These are phyloP conservation scores for Tulasnella sp. DNA, from an alignment of 768 basidiomycete genomes.

Conservation along the genomic window DNA sequence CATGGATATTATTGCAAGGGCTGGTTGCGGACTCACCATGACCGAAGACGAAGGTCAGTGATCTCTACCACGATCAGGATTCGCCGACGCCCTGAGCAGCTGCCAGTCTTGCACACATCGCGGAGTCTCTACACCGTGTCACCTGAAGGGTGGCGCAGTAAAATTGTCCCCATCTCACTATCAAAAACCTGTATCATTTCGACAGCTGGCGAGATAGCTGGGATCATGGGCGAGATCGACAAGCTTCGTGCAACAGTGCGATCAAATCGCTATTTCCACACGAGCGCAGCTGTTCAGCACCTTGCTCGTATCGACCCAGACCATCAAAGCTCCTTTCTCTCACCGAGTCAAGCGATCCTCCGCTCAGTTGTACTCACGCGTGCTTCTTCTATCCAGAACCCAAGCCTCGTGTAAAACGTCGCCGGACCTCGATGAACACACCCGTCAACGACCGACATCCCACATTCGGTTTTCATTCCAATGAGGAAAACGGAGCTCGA, in stretches of 20 bases:
- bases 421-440: neutral
- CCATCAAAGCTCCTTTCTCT: neutral
- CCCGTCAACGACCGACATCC: neutral
- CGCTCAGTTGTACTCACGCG: neutral
- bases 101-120: neutral
- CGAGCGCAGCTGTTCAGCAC: neutral
- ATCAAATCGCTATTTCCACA: neutral
- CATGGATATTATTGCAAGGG: neutral
- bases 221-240: neutral
- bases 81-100: neutral
- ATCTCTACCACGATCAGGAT: neutral
- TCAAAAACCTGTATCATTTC: neutral
- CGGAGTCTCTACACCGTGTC: neutral
- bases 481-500: neutral
- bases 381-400: neutral
- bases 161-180: neutral
- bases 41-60: neutral
- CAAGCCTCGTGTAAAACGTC: neutral
- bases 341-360: neutral
- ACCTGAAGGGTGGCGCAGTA: neutral
- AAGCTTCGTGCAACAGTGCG: neutral
- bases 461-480: neutral
- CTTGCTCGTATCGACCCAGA: neutral
- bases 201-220: neutral
- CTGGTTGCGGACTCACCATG: neutral